These are phyloP conservation scores for Pseudozyma hubeiensis DNA, from an alignment of 1,284 basidiomycete species.

Conservation along the genomic window DNA sequence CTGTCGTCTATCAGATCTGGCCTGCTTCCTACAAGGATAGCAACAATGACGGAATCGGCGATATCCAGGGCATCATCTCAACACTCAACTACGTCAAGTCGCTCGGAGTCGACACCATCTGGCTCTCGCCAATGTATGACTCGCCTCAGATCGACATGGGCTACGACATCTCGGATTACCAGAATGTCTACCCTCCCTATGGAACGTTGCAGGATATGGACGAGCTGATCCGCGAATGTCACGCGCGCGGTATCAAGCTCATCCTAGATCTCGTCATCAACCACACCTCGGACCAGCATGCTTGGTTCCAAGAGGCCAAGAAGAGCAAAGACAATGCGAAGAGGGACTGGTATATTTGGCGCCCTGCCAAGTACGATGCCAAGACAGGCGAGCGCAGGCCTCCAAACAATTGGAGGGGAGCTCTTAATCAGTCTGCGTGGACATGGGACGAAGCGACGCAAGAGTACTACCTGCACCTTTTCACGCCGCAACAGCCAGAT, in stretches of 20 bases:
- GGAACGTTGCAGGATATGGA: conserved; percentile 80
- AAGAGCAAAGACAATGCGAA: conserved; percentile 75
- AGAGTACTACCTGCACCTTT: conserved; percentile 81
- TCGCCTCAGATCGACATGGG: conserved; percentile 80
- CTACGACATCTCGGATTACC: conserved; percentile 74
- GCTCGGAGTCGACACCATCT: conserved; percentile 79
- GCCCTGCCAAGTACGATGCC: conserved; percentile 74
- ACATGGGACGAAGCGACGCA: conserved; percentile 77
- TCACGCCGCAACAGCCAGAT: conserved; percentile 79
- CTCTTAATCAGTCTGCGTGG: conserved; percentile 83
- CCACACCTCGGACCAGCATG: conserved; percentile 76
- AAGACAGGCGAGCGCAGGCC: conserved; percentile 64
- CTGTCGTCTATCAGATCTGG: conserved; percentile 73
- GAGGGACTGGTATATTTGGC: conserved; percentile 82
- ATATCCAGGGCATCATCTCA: conserved; percentile 77
- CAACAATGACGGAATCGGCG: conserved; percentile 80
- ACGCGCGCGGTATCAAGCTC: conserved; percentile 78
- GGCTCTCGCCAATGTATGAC: conserved; percentile 80
- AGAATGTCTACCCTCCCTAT: conserved; percentile 78
- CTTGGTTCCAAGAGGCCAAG: conserved; percentile 79
- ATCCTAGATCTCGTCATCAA: conserved; percentile 85
- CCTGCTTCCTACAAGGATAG: conserved; percentile 79
- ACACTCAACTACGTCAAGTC: conserved; percentile 79
- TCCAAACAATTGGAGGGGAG: conserved; percentile 79
- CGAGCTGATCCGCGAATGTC: conserved; percentile 74